phyloP scores from a whole-genome alignment of 306 rosid genomes.

The Geum urbanum region DNA sequence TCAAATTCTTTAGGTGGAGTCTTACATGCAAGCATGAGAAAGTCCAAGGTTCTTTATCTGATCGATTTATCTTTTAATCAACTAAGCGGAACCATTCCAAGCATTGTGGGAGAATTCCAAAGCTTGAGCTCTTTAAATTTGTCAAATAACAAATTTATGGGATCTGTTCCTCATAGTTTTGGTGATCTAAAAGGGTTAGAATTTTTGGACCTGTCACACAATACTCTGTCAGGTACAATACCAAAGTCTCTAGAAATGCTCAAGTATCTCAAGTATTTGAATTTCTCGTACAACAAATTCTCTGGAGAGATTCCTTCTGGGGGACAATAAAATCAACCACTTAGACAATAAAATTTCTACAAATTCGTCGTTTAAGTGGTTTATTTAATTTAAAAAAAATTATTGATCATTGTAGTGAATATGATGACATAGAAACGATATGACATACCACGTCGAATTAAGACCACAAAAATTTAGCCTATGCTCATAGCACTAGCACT shows the following conservation, averaged over 20 bases:
- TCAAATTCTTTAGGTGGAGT: background rate
- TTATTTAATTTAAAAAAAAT: no score
- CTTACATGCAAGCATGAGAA: background rate
- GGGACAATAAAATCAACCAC: no score
- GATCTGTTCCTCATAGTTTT: background rate
- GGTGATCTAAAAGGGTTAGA: background rate
- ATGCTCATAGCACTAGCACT: no score
- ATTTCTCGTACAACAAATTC: background rate
- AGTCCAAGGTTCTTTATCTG: background rate
- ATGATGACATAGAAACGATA: no score
- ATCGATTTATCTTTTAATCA: background rate
- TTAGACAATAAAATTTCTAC: no score
- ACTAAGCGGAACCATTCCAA: background rate
- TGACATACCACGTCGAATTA: no score
- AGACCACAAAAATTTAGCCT: no score
- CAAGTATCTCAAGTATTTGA: background rate
- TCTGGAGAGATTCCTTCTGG: background rate
- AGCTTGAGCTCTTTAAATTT: background rate
- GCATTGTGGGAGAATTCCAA: background rate
- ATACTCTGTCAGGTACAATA: background rate
- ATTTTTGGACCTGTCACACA: background rate
- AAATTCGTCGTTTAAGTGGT: no score
- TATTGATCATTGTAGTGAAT: no score
- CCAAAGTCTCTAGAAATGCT: background rate
- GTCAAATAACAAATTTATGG: constrained; percentile 16